Conservation (phyloP, 805 yeast species). For the Saccharomycodes ludwigii region DNA sequence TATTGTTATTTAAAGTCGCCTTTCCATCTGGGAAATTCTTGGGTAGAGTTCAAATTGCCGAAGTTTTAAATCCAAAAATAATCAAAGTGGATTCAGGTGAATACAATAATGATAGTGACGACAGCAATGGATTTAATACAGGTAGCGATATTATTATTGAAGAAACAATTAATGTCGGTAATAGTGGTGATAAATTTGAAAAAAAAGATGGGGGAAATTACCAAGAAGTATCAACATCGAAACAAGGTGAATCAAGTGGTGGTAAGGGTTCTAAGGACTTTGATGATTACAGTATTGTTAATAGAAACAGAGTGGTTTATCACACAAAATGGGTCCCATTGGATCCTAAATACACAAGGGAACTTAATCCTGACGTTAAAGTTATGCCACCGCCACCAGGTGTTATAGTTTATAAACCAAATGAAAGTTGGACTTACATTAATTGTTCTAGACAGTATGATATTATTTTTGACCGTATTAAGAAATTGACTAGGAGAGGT, state of each 20-base stretch:
- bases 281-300: slow-evolving; percentile 1
- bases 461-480: slow-evolving; percentile 52
- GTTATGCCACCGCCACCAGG: slow-evolving; percentile 83
- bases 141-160: slow-evolving; percentile 7
- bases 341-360: slow-evolving; percentile 24
- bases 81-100: slow-evolving; percentile 6
- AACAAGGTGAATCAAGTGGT: too few species aligned
- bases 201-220: neutral
- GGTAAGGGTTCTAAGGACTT: slow-evolving; percentile 4
- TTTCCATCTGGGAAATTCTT: slow-evolving; percentile 74
- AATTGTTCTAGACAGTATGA: slow-evolving; percentile 70
- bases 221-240: too few species aligned
- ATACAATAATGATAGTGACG: slow-evolving; percentile 4
- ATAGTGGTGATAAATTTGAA: slow-evolving; percentile 8
- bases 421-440: slow-evolving; percentile 73
- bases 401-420: slow-evolving; percentile 70
- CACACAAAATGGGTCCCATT: slow-evolving; percentile 64
- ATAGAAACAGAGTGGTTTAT: slow-evolving; percentile 24
- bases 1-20: slow-evolving; percentile 59
- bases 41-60: slow-evolving; percentile 65
- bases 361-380: slow-evolving; percentile 41
- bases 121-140: neutral
- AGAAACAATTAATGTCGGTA: slow-evolving; percentile 16
- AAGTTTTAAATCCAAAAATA: slow-evolving; percentile 47
- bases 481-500: slow-evolving; percentile 49